Conservation (phyloP, 345 rosid genomes). For the Excoecaria agallocha region DNA sequence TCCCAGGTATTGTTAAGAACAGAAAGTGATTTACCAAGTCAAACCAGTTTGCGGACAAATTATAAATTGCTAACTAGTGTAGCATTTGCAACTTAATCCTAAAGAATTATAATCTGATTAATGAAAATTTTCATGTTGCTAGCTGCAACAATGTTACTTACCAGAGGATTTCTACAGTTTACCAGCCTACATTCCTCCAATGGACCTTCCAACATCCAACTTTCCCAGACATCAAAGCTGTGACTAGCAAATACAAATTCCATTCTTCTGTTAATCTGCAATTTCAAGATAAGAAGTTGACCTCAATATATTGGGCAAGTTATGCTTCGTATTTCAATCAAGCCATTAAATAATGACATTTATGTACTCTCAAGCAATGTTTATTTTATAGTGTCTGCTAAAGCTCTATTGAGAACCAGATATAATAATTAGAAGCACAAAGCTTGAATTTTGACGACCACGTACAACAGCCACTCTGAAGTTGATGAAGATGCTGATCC, state of each 20-base stretch:
- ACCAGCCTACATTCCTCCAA: conserved; percentile 84
- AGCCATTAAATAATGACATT: not conserved
- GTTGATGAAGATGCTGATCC: too few relatives aligned
- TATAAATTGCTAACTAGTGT: too few relatives aligned
- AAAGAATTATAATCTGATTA: not conserved
- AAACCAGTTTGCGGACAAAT: too few relatives aligned
- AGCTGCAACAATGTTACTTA: conserved; percentile 25
- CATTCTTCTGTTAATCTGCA: conserved; percentile 91
- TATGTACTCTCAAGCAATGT: too few relatives aligned
- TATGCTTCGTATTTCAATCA: conserved; percentile 9
- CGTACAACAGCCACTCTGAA: not conserved
- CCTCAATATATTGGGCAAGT: not conserved
- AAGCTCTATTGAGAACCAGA: not conserved
- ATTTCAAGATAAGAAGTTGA: conserved; percentile 8
- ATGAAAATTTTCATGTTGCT: not conserved
- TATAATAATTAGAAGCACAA: not conserved
- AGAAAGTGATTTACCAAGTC: not conserved
- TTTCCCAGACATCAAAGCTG: conserved; percentile 99
- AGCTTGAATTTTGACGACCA: not conserved
- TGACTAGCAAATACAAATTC: conserved; percentile 98
- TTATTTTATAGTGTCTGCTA: too few relatives aligned
- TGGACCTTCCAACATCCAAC: conserved; percentile 92
- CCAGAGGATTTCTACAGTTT: conserved; percentile 80
- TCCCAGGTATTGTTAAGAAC: not conserved
- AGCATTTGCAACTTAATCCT: not conserved